Base-by-base conservation (phyloP, 306 rosid species). In the Vicia sativa region DNA sequence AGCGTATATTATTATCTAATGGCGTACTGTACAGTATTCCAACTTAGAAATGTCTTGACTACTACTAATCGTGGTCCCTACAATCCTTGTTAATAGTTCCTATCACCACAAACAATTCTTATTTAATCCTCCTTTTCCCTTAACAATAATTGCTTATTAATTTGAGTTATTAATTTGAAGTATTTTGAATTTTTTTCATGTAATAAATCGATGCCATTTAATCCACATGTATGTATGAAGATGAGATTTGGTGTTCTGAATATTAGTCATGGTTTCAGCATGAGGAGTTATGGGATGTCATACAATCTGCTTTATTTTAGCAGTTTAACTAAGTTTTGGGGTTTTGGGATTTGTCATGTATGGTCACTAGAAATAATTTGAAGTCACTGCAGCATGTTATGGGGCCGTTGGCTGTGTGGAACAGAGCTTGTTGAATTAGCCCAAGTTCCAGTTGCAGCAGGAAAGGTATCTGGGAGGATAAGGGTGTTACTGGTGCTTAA, bases 21-120 rank as follows among this genome's bases (percentile, higher is more conserved):
- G 19, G 23, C 42, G 18, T 65, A n/a, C 23, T 1, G 23, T 21
- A 75, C 43, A 14, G 13, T 28, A 41, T 69, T 67, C 60, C 63
- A 46, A 68, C 19, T 8, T 28, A 28, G 42, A 65, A 65, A 11
- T 45, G 19, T 48, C 14, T 45, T 11, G 60, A 66, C 23, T 50
- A 19, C 12, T 34, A 66, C 23, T 50, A 19, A 49, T 18, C n/a
- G 4, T 16, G 23, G 10, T 21, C 9, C 62, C 23, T 26, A 2
- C 16, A n/a, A 63, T n/a, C 50, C 13, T 62, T n/a, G 7, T 62
- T 11, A 49, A 13, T 61, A 61, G 66, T 38, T 37, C 38, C 65
- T 15, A 59, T 59, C 14, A 9, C 12, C 5, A 28, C 16, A 8
- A n/a, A n/a, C 58, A n/a, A 52, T 21, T 50, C 11, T 14, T 57